phyloP scores from a whole-genome alignment of 192 early-diverging fungal species.

The Coemansia sp. region DNA sequence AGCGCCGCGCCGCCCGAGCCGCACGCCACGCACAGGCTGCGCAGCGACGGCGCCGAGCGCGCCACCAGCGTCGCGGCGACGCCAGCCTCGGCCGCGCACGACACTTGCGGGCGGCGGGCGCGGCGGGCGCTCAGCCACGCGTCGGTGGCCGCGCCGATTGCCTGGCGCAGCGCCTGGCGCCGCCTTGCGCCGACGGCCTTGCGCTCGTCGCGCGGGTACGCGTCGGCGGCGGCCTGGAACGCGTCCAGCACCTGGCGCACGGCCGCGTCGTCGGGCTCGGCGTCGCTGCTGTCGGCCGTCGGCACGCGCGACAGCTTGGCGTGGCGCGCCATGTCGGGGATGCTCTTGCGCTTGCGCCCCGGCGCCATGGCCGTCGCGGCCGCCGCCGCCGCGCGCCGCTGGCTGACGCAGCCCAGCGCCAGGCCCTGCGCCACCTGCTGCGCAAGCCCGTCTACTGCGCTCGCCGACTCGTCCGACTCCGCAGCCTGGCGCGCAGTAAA shows the following conservation, averaged over 20 bases:
- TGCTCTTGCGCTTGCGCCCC: conserved; percentile 56
- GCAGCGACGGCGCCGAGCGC: neutral
- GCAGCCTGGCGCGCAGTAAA: conserved; percentile 9
- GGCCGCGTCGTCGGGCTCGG: neutral
- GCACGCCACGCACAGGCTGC: conserved; percentile 34
- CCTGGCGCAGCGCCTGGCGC: conserved; percentile 34
- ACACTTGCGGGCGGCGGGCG: neutral
- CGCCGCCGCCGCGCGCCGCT: conserved; percentile 36
- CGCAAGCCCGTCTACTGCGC: conserved; percentile 43
- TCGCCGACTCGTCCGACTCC: conserved; percentile 1
- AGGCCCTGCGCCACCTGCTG: conserved; percentile 37
- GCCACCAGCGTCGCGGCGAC: neutral
- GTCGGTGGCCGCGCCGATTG: conserved; percentile 27
- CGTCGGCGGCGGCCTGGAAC: conserved; percentile 16
- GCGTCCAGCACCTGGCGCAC: conserved; percentile 6
- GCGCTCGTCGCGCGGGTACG: conserved; percentile 21
- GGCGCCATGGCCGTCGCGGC: conserved; percentile 15
- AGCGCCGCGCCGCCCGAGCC: conserved; percentile 29
- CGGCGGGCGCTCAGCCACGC: conserved; percentile 17
- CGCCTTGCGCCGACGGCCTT: conserved; percentile 39
- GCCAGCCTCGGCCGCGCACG: neutral
- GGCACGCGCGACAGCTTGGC: conserved; percentile 52
- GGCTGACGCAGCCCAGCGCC: conserved; percentile 42
- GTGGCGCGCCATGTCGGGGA: conserved; percentile 50
- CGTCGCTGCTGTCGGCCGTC: conserved; percentile 10